Evolutionary conservation across 805 yeast genomes (phyloP).

Genomic region (Ogataea angusta): DNA sequence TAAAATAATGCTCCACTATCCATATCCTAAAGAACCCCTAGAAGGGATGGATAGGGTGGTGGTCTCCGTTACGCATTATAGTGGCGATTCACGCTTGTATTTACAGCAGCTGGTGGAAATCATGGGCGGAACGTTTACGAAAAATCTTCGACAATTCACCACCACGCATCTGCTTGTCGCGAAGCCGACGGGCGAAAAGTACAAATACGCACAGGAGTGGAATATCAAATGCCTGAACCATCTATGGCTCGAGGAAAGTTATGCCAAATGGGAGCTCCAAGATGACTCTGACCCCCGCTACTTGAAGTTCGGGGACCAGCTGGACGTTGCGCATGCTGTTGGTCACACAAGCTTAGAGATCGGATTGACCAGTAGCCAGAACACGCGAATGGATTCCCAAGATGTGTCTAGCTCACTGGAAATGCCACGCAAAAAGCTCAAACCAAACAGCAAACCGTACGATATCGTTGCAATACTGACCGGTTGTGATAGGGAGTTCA

Average conservation of each 20-base stretch:
- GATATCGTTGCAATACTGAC: slow-evolving; percentile 53
- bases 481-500: slow-evolving; percentile 55
- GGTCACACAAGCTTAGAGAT: slow-evolving; percentile 47
- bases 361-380: neutral
- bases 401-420: slow-evolving; percentile 1
- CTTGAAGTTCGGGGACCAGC: slow-evolving; percentile 34
- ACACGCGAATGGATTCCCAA: too few relatives aligned
- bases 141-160: slow-evolving; percentile 50
- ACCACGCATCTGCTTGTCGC: slow-evolving; percentile 76
- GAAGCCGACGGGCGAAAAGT: slow-evolving; percentile 67
- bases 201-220: slow-evolving; percentile 73
- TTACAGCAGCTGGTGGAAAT: slow-evolving; percentile 58
- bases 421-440: neutral
- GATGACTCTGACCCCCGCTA: slow-evolving; percentile 47
- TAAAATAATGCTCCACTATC: slow-evolving; percentile 60
- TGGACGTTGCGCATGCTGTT: slow-evolving; percentile 43
- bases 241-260: slow-evolving; percentile 86
- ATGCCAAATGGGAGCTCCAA: slow-evolving; percentile 53
- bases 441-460: slow-evolving; percentile 28
- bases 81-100: slow-evolving; percentile 80
- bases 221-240: slow-evolving; percentile 65
- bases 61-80: slow-evolving; percentile 73
- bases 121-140: slow-evolving; percentile 76
- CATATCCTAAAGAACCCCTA: slow-evolving; percentile 52
- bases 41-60: slow-evolving; percentile 51